Conservation (phyloP, 768 basidiomycete genomes). For the Agaricus bisporus region DNA sequence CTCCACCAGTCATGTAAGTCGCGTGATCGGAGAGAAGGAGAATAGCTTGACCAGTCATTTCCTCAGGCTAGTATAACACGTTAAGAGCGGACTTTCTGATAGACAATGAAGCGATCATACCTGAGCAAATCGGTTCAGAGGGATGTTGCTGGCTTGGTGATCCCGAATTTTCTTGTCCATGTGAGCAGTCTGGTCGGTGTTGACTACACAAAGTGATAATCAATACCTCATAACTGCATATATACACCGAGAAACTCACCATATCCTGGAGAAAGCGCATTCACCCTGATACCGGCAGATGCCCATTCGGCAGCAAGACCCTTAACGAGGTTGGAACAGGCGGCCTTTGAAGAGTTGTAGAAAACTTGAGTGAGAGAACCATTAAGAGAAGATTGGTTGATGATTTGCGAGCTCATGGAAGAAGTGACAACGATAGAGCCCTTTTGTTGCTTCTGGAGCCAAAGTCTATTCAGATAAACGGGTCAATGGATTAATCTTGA, state of each 20-base stretch:
- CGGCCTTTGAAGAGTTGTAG: slow-evolving; percentile 68
- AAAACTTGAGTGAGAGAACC: slow-evolving; percentile 49
- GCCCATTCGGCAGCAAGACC: slow-evolving; percentile 65
- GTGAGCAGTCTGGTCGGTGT: slow-evolving; percentile 51
- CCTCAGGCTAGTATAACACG: slow-evolving; percentile 35
- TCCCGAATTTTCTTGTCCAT: slow-evolving; percentile 45
- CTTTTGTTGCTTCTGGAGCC: slow-evolving; percentile 28
- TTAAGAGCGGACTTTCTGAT: not conserved
- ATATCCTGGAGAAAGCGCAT: slow-evolving; percentile 60
- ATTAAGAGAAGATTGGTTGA: slow-evolving; percentile 42
- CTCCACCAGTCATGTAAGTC: slow-evolving; percentile 53
- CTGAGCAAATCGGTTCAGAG: slow-evolving; percentile 53
- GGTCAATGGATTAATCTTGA: not conserved
- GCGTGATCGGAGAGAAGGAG: slow-evolving; percentile 46
- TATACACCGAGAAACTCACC: slow-evolving; percentile 21
- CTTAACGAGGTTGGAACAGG: slow-evolving; percentile 49
- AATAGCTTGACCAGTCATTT: slow-evolving; percentile 50
- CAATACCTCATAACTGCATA: not conserved
- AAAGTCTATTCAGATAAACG: slow-evolving; percentile 28
- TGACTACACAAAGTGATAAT: slow-evolving; percentile 26
- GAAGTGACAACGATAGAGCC: slow-evolving; percentile 61
- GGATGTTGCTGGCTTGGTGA: slow-evolving; percentile 43
- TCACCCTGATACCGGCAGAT: slow-evolving; percentile 44
- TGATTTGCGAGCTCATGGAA: slow-evolving; percentile 64
- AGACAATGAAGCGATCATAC: slow-evolving; percentile 17